These are phyloP conservation scores for Torulaspora gathmanii DNA, from an alignment of 805 yeast genomes.

Conservation along the genomic window DNA sequence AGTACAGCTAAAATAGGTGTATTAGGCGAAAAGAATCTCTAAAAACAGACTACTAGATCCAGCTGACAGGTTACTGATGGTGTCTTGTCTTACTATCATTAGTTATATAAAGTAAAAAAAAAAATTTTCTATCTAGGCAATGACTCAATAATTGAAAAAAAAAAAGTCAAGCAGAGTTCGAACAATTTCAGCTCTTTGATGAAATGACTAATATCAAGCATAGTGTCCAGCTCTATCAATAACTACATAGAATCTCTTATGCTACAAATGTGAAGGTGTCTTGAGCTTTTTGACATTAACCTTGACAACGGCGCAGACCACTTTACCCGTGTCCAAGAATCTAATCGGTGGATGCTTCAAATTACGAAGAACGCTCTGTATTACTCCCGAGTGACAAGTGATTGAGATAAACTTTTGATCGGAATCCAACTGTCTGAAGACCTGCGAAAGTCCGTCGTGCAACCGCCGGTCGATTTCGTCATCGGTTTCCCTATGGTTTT, in stretches of 20 bases:
- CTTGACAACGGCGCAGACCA: conserved; percentile 54
- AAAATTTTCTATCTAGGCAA: not conserved
- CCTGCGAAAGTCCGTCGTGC: conserved; percentile 36
- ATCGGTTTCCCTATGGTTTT: conserved; percentile 46
- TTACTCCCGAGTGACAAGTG: conserved; percentile 61
- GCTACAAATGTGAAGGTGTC: not conserved
- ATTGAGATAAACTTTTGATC: conserved; percentile 39
- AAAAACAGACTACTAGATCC: not conserved
- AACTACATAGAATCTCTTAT: not conserved
- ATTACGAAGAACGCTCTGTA: conserved; percentile 47
- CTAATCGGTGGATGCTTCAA: conserved; percentile 52
- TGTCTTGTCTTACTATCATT: not conserved
- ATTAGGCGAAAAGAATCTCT: too few relatives aligned
- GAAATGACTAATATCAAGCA: too few relatives aligned
- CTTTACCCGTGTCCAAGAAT: conserved; percentile 56
- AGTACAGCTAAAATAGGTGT: not conserved
- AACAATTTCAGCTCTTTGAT: too few relatives aligned
- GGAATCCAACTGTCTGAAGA: conserved; percentile 38
- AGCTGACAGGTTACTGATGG: not conserved
- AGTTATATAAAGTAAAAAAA: too few relatives aligned
- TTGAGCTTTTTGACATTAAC: conserved; percentile 6
- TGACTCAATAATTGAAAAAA: not conserved
- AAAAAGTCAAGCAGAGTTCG: too few relatives aligned
- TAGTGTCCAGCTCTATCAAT: not conserved
- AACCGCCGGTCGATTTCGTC: conserved; percentile 46